Evolutionary conservation across 805 yeast genomes (phyloP).

Genomic region (Maudiozyma serrabonitensis): DNA sequence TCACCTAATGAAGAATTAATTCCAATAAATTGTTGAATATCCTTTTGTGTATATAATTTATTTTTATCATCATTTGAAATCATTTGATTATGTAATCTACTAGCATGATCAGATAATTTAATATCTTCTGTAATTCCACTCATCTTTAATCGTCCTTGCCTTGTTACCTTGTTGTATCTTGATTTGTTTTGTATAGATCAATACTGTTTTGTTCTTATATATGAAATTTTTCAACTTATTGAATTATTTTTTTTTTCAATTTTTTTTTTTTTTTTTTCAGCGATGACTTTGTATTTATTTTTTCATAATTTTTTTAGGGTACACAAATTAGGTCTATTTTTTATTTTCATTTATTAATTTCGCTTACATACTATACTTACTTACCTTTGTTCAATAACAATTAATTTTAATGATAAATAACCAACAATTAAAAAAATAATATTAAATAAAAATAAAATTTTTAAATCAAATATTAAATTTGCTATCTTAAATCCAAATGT

Average conservation of each 20-base stretch:
- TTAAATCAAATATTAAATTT: constrained; percentile 59
- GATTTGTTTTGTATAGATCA: no score
- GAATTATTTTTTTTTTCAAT: no score
- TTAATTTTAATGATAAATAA: constrained; percentile 60
- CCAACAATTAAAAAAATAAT: constrained; percentile 55
- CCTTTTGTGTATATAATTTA: constrained; percentile 56
- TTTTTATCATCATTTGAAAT: constrained; percentile 35
- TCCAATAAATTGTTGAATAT: constrained; percentile 44
- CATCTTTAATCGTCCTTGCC: no score
- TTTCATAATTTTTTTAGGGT: no score
- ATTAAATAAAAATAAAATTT: constrained; percentile 49
- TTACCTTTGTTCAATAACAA: constrained; percentile 66
- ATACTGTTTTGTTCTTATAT: no score
- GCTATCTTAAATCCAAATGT: constrained; percentile 89
- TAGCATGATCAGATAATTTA: constrained; percentile 37
- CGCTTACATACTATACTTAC: background rate
- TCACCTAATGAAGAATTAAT: constrained; percentile 33
- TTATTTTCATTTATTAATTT: no score
- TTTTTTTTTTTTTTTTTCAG: no score
- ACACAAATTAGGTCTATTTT: no score
- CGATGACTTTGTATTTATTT: no score
- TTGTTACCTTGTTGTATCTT: no score
- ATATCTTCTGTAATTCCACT: background rate
- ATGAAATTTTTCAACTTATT: no score
- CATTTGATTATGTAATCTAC: constrained; percentile 56